Evolutionary conservation across 176 grass and related monocot species (phyloP), one percentile per base, ranked within the genome.

Genomic region (Juncus effusus): DNA sequence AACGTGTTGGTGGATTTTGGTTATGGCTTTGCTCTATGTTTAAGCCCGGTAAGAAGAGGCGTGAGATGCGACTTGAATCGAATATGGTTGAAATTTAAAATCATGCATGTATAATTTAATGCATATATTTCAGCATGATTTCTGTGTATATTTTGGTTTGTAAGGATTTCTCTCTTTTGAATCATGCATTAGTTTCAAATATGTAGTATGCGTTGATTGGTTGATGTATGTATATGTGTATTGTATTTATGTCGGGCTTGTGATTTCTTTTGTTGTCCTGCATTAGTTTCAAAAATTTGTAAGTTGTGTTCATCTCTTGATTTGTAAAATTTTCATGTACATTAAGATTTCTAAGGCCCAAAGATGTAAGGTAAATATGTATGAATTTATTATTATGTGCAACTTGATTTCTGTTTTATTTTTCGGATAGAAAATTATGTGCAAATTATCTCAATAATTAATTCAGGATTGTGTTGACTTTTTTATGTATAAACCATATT

Each of bases 11-110:
- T 57, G 86, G 72, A 68, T 89, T 91, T 56, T 91, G 85, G 88
- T 37, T 70, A 14, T 96, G 88, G 85, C 19, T 96, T 60, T 78
- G 75, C 74, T 84, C 85, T 52, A 45, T 88, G 57, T 91, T 91
- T 42, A 65, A 52, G 49, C 83, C 73, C 38, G 72, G 41, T 76
- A 89, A 54, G 74, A 81, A 89, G 55, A 77, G 78, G 42, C 47
- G 55, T 55, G 80, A 71, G 54, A 28, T 66, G 11, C 63, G 41
- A 41, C 56, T 73, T 0, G n/a, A 57, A 78, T 67, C 61, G 66
- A 63, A 56, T 55, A 74, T 88, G 51, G 56, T 71, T 64, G 69
- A 76, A 84, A 40, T 56, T 76, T 78, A 79, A 64, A 53, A 36
- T 56, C 19, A 66, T 81, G 69, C 68, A 69, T 76, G 64, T 72